Evolutionary conservation across 148 eudicot genomes (phyloP), one percentile per base, ranked within the genome.

Genomic region (Cornus suecica): DNA sequence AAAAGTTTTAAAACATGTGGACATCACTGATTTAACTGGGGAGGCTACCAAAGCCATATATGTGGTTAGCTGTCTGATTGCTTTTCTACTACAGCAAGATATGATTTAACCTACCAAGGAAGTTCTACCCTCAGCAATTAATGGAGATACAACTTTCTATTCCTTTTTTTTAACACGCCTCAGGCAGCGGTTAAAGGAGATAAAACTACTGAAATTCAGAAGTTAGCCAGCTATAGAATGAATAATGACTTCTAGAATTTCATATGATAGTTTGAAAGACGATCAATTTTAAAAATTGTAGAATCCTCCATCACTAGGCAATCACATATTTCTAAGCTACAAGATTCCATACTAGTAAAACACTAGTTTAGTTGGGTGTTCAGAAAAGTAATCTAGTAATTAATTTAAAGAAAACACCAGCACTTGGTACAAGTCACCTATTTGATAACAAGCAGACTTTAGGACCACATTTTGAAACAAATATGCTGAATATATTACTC

Each of bases 11-110:
- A 25, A 68, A 52, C 51, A 60, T 70, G 16, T 70, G 48, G 45
- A 74, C 37, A 58, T 70, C 30, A n/a, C 62, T 42, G 63, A 31
- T n/a, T 52, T 10, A 64, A 66, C 63, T 34, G 60, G 42, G 26
- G 28, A 45, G 37, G 48, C 60, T 66, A 28, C 27, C 60, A 37
- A 74, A 25, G 16, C 22, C 13, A 9, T 1, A 11, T 22, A 13
- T 74, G 18, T 13, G 61, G 29, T 37, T 62, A 62, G 67, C 31
- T 5, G 61, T 31, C 66, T 11, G 60, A 29, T n/a, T 13, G 23
- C 75, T 8, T 60, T 60, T 31, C n/a, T 31, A 25, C 31, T 37
- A 48, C 5, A 48, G 13, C 1, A 20, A 20, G 10, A 32, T 65
- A 5, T n/a, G n/a, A 15, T 24, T 31, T 31, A 31, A 72, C 22